These are phyloP conservation scores for Wallacemonas sp. DNA, from an alignment of 208 protist genomes.

Conservation along the genomic window DNA sequence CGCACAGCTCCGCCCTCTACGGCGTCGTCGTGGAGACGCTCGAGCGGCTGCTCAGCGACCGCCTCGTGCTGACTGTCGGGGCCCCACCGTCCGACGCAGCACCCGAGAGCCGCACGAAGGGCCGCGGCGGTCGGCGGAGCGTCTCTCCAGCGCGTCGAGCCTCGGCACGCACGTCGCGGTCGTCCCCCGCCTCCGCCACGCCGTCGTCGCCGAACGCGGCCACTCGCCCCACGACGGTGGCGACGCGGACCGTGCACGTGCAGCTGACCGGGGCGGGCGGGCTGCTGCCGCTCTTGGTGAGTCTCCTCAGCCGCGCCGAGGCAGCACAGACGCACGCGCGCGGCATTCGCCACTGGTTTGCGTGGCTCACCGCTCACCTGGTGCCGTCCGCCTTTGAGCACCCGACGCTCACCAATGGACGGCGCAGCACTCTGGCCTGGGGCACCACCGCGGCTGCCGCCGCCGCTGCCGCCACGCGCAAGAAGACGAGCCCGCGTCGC, in stretches of 20 bases:
- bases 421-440: slow-evolving; percentile 43
- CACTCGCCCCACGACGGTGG: slow-evolving; percentile 17
- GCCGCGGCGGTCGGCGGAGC: background rate
- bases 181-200: slow-evolving; percentile 1
- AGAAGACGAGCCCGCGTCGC: slow-evolving; percentile 1
- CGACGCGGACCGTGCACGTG: slow-evolving; percentile 21
- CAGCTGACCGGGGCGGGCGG: slow-evolving; percentile 19
- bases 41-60: slow-evolving; percentile 25
- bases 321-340: slow-evolving; percentile 61
- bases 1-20: slow-evolving; percentile 67
- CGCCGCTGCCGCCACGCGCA: slow-evolving; percentile 7
- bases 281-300: slow-evolving; percentile 65
- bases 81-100: background rate
- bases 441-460: slow-evolving; percentile 20
- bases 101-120: background rate
- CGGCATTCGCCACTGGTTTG: slow-evolving; percentile 66
- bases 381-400: slow-evolving; percentile 72
- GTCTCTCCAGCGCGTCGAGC: slow-evolving; percentile 1
- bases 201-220: background rate
- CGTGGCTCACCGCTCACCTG: slow-evolving; percentile 54
- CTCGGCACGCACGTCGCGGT: slow-evolving; percentile 5
- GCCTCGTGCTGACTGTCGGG: background rate
- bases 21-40: slow-evolving; percentile 56
- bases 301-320: slow-evolving; percentile 49
- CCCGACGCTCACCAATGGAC: slow-evolving; percentile 52